These are phyloP conservation scores for Boechera stricta DNA, from an alignment of 345 rosid species.

Conservation along the genomic window DNA sequence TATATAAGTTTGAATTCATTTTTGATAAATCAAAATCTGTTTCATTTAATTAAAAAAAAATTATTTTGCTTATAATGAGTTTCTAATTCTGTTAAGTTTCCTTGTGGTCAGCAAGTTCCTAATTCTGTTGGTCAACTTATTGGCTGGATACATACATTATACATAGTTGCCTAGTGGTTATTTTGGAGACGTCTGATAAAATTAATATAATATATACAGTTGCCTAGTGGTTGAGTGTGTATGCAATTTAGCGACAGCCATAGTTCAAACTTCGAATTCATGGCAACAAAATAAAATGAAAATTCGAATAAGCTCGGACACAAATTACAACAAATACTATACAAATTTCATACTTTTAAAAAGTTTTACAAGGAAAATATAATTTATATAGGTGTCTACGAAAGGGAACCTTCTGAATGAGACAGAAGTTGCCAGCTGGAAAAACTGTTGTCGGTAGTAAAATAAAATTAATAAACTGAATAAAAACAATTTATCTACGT, in stretches of 20 bases:
- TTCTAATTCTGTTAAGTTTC: not conserved
- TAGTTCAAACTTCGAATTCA: not conserved
- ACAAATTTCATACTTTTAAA: not conserved
- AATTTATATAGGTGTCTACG: slow-evolving; percentile 13
- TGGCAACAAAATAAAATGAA: not conserved
- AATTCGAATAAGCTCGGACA: slow-evolving; percentile 9
- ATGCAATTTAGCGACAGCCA: not conserved
- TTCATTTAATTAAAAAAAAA: not conserved
- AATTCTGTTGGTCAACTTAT: not conserved
- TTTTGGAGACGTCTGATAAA: not conserved
- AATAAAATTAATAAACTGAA: not conserved
- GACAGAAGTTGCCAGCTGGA: slow-evolving; percentile 41
- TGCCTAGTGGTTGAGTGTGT: slow-evolving; percentile 1
- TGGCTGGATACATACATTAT: not conserved
- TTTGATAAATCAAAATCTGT: not conserved
- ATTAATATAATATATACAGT: not conserved
- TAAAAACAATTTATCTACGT: slow-evolving; percentile 17
- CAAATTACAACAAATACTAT: not conserved
- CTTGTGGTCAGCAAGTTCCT: not conserved
- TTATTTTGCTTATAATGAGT: not conserved
- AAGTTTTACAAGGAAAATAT: not conserved
- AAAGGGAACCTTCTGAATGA: slow-evolving; percentile 42
- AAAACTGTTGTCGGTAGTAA: slow-evolving; percentile 28
- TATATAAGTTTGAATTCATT: not conserved
- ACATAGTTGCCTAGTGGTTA: not conserved